Evolutionary conservation across 768 basidiomycete genomes (phyloP).

Genomic region (Tricholoma terreum): DNA sequence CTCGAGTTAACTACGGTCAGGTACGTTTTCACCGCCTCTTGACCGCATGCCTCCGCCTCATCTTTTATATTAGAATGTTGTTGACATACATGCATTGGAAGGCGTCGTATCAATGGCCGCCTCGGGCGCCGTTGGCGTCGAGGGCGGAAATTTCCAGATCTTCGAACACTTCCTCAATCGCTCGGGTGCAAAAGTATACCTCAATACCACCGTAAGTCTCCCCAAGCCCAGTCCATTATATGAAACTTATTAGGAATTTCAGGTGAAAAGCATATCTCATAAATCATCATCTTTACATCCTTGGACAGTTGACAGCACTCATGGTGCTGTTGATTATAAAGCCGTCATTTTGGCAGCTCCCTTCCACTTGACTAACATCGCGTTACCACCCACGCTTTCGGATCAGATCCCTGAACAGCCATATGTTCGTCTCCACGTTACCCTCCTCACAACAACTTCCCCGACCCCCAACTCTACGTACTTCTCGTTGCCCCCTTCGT

Average conservation of each 20-base stretch:
- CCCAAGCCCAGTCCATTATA: neutral
- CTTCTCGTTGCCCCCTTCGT: constrained; percentile 53
- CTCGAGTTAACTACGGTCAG: constrained; percentile 84
- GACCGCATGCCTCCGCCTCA: neutral
- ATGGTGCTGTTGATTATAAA: constrained; percentile 53
- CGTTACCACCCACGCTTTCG: constrained; percentile 45
- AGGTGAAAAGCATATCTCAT: constrained; percentile 55
- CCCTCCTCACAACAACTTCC: constrained; percentile 78
- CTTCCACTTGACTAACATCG: constrained; percentile 65
- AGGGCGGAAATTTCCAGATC: constrained; percentile 80
- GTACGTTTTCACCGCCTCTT: constrained; percentile 28
- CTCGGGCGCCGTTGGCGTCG: constrained; percentile 57
- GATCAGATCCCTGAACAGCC: constrained; percentile 62
- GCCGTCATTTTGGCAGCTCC: constrained; percentile 87
- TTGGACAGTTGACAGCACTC: constrained; percentile 52
- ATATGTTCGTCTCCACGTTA: constrained; percentile 86
- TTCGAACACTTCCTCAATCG: constrained; percentile 78
- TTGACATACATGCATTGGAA: constrained; percentile 73
- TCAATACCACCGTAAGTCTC: constrained; percentile 62
- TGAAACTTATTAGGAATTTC: constrained; percentile 1
- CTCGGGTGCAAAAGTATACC: constrained; percentile 65
- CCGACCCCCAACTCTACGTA: constrained; percentile 59
- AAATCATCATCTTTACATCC: constrained; percentile 38
- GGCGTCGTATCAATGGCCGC: constrained; percentile 73
- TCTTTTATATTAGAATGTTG: constrained; percentile 48